Evolutionary conservation across 371 early-diverging fungal species (phyloP), one percentile per base, ranked within the genome.

Genomic region (Nematocida parisii): DNA sequence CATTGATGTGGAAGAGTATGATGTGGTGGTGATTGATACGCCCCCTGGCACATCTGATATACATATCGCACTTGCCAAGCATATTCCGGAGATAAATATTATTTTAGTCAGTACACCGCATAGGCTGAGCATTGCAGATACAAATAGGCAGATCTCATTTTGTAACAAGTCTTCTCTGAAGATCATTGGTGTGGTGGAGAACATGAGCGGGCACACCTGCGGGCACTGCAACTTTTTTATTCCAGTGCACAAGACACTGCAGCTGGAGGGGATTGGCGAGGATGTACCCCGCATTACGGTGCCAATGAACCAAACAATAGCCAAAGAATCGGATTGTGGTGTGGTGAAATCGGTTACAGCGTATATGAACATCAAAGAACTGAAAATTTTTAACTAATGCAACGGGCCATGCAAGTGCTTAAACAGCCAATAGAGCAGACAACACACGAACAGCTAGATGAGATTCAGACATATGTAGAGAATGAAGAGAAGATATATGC

Each of bases 21-120:
- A 85, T 22, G 46, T 72, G 5, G 6, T 88, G n/a, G 73, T 88
- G 2, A 56, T 88, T 50, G 88, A 88, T 67, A 88, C 87, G 24
- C 88, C 88, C 7, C 88, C 88, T 11, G 85, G 85, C 60, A 82
- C 86, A 20, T 84, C 85, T 33, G 88, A 87, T 61, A 83, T 83
- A 13, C 87, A 87, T 71, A 62, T 87, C 27, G 83, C 83, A 11
- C 74, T 87, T 44, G 68, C 71, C 4, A 84, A 75, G 56, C 82
- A 80, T 67, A 64, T 84, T 33, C 40, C 47, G 18, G 60, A 83
- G 18, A 15, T 75, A 55, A 81, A 58, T 46, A 72, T 84, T n/a
- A 18, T 71, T n/a, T 61, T 88, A 24, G 86, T 88, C 7, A 82
- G 83, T 33, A 88, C 88, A 0, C 84, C 86, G 3, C 86, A 87